phyloP scores from a whole-genome alignment of 108 stramenopile genomes.

The Fragilariopsis cylindrus region DNA sequence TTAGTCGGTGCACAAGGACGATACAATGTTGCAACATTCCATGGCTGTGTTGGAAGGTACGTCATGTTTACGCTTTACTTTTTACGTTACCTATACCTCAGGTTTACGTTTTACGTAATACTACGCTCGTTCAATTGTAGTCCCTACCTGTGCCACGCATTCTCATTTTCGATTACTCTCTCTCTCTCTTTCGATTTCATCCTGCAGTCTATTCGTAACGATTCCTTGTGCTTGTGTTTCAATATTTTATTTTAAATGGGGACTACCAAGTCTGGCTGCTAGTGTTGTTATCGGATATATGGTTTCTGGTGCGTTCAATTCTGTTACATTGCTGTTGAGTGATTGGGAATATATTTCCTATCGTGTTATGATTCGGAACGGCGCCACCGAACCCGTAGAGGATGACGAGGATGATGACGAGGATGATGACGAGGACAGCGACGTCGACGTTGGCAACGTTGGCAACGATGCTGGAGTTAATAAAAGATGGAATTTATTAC shows the following conservation, averaged over 20 bases:
- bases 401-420: no score
- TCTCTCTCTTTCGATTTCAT: no score
- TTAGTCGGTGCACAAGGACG: conserved; percentile 48
- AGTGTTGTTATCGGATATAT: conserved; percentile 42
- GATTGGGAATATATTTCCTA: conserved; percentile 32
- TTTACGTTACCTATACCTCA: no score
- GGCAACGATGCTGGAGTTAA: no score
- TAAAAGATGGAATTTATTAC: no score
- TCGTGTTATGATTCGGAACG: conserved; percentile 17
- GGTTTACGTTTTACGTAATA: no score
- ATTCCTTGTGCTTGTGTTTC: conserved; percentile 40
- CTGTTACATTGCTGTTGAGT: conserved; percentile 10
- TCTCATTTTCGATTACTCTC: no score
- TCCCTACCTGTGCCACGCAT: no score
- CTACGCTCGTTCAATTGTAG: no score
- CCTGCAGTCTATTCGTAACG: conserved; percentile 24
- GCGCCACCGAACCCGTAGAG: conserved; percentile 11
- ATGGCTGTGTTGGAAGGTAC: conserved; percentile 37
- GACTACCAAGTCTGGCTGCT: conserved; percentile 38
- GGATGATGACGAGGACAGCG: background rate
- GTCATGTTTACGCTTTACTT: no score
- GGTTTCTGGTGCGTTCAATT: conserved; percentile 22
- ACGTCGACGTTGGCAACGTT: no score
- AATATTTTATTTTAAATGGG: conserved; percentile 29
- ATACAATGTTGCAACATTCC: conserved; percentile 40